phyloP scores from a whole-genome alignment of 805 yeast genomes.

The Yamadazyma laniorum region DNA sequence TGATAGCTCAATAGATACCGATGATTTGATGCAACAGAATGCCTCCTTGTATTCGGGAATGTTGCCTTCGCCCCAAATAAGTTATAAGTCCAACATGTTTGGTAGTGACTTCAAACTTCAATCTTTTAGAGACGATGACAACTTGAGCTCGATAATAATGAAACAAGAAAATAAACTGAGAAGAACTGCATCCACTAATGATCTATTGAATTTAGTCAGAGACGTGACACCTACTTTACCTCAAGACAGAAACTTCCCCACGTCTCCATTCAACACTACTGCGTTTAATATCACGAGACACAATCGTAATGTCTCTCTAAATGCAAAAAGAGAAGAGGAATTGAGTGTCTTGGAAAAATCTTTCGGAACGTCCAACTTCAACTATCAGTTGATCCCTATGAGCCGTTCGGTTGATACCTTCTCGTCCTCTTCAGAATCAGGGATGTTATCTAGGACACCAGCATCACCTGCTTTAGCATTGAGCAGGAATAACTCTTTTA shows the following conservation, averaged over 20 bases:
- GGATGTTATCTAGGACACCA: slow-evolving; percentile 11
- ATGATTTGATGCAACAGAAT: slow-evolving; percentile 29
- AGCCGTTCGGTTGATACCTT: slow-evolving; percentile 32
- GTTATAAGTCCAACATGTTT: slow-evolving; percentile 29
- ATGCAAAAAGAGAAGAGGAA: slow-evolving; percentile 9
- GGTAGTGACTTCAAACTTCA: slow-evolving; percentile 18
- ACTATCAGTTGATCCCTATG: slow-evolving; percentile 29
- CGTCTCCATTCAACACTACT: slow-evolving; percentile 1
- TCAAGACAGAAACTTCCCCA: neutral
- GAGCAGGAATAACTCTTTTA: slow-evolving; percentile 13
- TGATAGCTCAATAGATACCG: slow-evolving; percentile 25
- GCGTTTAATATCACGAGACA: neutral
- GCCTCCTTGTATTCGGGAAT: slow-evolving; percentile 31
- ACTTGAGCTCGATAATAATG: slow-evolving; percentile 4
- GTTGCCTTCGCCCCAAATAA: slow-evolving; percentile 41
- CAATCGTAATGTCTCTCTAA: slow-evolving; percentile 4
- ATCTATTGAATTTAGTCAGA: slow-evolving; percentile 13
- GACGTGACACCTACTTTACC: slow-evolving; percentile 9
- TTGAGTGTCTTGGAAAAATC: slow-evolving; percentile 10
- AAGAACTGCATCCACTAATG: slow-evolving; percentile 16
- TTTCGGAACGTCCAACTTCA: slow-evolving; percentile 7
- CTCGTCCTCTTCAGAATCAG: slow-evolving; percentile 22
- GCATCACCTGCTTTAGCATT: slow-evolving; percentile 10
- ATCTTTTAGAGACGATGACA: slow-evolving; percentile 7
- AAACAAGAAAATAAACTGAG: slow-evolving; percentile 15